Evolutionary conservation across 441 rosid species (phyloP), one percentile per base, ranked within the genome.

Genomic region (Eutrema salsugineum): DNA sequence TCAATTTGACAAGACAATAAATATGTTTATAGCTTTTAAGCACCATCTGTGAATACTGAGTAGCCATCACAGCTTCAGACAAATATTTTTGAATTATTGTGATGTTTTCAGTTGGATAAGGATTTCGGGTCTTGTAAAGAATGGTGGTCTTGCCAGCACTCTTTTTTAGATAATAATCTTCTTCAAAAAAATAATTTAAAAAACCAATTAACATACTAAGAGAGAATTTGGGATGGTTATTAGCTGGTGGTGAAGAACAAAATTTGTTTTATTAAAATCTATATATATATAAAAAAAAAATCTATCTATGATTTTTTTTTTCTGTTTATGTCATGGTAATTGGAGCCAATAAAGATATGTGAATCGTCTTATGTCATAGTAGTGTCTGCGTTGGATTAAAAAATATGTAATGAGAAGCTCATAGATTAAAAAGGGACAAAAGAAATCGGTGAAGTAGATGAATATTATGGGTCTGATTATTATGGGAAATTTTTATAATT

Each of bases 1-100:
- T 61, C 73, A 35, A 35, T 24, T 24, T 24, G 27, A 24, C 27
- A 51, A 22, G 35, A 62, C 59, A 61, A 43, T 68, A 35, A 75
- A 75, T 68, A 75, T 24, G 70, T 53, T 61, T 27, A 4, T 74
- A 32, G 72, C 55, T 56, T 40, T 44, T 66, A 74, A 66, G 60
- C 54, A 60, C 11, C 55, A 49, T 19, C 14, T 73, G 55, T 50
- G 67, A 65, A 66, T n/a, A n/a, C n/a, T n/a, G n/a, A n/a, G n/a
- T n/a, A n/a, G n/a, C n/a, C n/a, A n/a, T n/a, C 66, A 36, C 58
- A 35, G 40, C 24, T 61, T 49, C 61, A 40, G 43, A 30, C 27
- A 71, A n/a, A 42, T 8, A 70, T 27, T 2, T 27, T 27, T 27
- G 3, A 1, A 27, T 27, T 27, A 27, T 27, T 27, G 28, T 27